Evolutionary conservation across 768 basidiomycete genomes (phyloP), one percentile per base, ranked within the genome.

Genomic region (Suillus variegatus): DNA sequence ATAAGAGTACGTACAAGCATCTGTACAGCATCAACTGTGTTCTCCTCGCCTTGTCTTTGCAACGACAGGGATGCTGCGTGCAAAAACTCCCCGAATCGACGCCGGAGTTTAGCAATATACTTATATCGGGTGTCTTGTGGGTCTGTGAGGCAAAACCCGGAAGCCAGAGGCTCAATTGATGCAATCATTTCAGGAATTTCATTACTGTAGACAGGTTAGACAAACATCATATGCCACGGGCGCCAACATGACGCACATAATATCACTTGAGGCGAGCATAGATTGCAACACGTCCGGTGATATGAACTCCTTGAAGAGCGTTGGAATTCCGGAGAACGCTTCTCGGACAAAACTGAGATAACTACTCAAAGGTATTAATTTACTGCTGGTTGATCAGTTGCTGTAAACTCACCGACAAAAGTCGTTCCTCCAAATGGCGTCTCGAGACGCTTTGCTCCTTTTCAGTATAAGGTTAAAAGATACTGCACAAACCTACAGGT

Each of bases 141-240:
- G 71, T 95, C 86, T 14, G 82, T 82, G 20, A 95, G 79, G 20
- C 86, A 84, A 70, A 93, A 90, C 1, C 89, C 88, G 47, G 89
- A 84, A 54, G 81, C 83, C 64, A 92, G 74, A 12, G 88, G 83
- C 28, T 86, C 81, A 2, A 89, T 76, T 32, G 85, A 80, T 10
- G 86, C 86, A 66, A 94, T 88, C 85, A 93, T 91, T 72, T 93
- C 92, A 1, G 88, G 86, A 32, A 90, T 85, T 69, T 91, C 91
- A 67, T 89, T 81, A 47, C 92, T 93, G 73, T 3, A 36, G 46
- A 61, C 38, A 55, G 40, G 41, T 63, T 12, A 41, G 60, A 57
- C 25, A 65, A 55, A 38, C 38, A 54, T 12, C 3, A 38, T 1
- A 13, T 49, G 60, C 38, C 13, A 52, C 22, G 10, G 20, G 13